phyloP scores from a whole-genome alignment of 257 asterid species.

The Nicotiana tomentosiformis region DNA sequence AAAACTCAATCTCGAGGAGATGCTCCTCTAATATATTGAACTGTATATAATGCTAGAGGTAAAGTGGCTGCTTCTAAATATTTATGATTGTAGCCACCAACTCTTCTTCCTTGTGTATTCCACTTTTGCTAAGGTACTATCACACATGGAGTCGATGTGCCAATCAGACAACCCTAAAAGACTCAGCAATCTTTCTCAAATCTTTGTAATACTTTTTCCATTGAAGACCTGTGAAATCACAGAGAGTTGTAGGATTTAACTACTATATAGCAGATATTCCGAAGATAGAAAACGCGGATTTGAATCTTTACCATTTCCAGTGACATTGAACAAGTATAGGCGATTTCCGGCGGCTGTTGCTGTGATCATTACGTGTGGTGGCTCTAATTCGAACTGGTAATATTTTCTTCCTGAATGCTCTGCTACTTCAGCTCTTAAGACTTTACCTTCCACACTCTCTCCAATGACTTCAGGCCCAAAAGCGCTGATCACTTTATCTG shows the following conservation, averaged over 20 bases:
- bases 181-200: constrained; percentile 70
- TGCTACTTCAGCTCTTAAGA: constrained; percentile 52
- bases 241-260: background rate
- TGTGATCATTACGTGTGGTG: constrained; percentile 82
- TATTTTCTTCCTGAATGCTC: constrained; percentile 71
- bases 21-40: background rate
- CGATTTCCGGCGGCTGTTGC: constrained; percentile 99
- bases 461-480: constrained; percentile 98
- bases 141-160: background rate
- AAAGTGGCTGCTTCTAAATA: background rate
- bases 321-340: constrained; percentile 72
- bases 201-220: constrained; percentile 94
- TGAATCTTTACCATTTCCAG: constrained; percentile 61
- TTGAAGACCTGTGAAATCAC: constrained; percentile 69
- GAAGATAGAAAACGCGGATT: background rate
- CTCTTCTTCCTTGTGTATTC: background rate
- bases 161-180: constrained; percentile 64
- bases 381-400: constrained; percentile 88
- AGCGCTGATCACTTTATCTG: constrained; percentile 81
- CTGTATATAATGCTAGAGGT: background rate
- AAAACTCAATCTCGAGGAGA: constrained; percentile 1
- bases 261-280: background rate
- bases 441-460: constrained; percentile 90
- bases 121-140: background rate
- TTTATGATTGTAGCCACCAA: background rate